Percentiles rank a stretch among this genome's conserved stretches.
Evolutionary conservation across 1,284 basidiomycete species (phyloP).

Genomic region (Albatrellus sp.): DNA sequence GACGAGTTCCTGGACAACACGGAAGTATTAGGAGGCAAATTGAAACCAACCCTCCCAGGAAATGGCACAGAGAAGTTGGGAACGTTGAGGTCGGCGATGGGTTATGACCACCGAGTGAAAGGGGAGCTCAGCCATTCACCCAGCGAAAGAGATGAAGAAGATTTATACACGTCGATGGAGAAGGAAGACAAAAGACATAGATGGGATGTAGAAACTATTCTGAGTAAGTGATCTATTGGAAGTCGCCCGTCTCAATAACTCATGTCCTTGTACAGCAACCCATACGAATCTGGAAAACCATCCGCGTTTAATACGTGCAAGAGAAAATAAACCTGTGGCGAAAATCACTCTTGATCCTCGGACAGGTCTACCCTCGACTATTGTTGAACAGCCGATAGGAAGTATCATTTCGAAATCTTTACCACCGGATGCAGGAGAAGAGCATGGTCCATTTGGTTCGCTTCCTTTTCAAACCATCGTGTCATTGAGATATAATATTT

Average conservation of each 20-base stretch:
- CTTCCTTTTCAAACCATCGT: not conserved
- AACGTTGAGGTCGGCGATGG: constrained; percentile 68
- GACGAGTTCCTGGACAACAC: constrained; percentile 91
- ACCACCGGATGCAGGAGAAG: constrained; percentile 7
- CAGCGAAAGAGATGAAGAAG: constrained; percentile 27
- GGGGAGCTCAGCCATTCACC: constrained; percentile 22
- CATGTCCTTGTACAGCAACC: constrained; percentile 48
- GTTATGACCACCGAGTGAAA: constrained; percentile 46
- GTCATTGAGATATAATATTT: not conserved
- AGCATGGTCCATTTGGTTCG: constrained; percentile 8
- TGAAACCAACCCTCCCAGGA: constrained; percentile 63
- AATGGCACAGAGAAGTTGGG: constrained; percentile 69
- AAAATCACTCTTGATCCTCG: constrained; percentile 63
- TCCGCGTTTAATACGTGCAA: constrained; percentile 69
- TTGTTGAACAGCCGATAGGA: constrained; percentile 12
- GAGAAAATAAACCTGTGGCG: constrained; percentile 37
- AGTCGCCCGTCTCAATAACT: not conserved
- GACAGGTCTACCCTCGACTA: constrained; percentile 60
- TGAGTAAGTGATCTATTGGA: constrained; percentile 47
- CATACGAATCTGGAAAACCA: constrained; percentile 94
- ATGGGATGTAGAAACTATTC: constrained; percentile 93
- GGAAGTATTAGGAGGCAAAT: constrained; percentile 84
- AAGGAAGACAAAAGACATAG: constrained; percentile 60
- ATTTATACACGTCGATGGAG: constrained; percentile 39
- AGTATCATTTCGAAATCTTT: constrained; percentile 12